A percentile compares a stretch with the other conserved stretches of the same genome.
Conservation (phyloP, 2,329 filamentous ascomycete genomes). For the Claviceps pazoutovae region DNA sequence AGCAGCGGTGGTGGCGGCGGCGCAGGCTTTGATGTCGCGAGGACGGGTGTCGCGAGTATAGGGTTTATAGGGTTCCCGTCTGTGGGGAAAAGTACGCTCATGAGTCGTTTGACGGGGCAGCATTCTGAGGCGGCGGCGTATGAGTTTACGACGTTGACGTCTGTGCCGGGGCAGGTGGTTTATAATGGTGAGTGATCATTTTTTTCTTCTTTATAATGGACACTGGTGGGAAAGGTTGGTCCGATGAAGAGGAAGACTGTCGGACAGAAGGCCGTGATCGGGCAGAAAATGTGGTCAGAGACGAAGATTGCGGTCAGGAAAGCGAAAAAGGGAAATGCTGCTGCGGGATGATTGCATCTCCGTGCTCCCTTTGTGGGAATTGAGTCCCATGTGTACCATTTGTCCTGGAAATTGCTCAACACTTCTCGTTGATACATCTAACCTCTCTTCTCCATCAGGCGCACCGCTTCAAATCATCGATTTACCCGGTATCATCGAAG, state of each 20-base stretch:
- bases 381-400: no score
- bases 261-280: no score
- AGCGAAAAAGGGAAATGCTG: no score
- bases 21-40: constrained; percentile 89
- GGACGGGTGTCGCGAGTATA: constrained; percentile 92
- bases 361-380: no score
- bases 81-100: constrained; percentile 94
- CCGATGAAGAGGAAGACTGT: background rate
- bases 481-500: constrained; percentile 95
- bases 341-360: no score
- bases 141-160: constrained; percentile 96
- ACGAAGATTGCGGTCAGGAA: no score
- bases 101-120: constrained; percentile 87
- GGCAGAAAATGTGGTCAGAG: no score
- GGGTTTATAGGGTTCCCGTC: constrained; percentile 98
- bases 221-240: background rate
- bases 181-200: constrained; percentile 56
- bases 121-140: constrained; percentile 96
- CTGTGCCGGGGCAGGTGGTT: constrained; percentile 85
- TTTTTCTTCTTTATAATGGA: background rate
- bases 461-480: constrained; percentile 97
- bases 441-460: constrained; percentile 25
- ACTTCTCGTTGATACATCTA: no score
- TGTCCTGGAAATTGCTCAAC: no score
- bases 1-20: constrained; percentile 56